phyloP scores from a whole-genome alignment of 805 yeast species.

The Nakazawaea peltata region DNA sequence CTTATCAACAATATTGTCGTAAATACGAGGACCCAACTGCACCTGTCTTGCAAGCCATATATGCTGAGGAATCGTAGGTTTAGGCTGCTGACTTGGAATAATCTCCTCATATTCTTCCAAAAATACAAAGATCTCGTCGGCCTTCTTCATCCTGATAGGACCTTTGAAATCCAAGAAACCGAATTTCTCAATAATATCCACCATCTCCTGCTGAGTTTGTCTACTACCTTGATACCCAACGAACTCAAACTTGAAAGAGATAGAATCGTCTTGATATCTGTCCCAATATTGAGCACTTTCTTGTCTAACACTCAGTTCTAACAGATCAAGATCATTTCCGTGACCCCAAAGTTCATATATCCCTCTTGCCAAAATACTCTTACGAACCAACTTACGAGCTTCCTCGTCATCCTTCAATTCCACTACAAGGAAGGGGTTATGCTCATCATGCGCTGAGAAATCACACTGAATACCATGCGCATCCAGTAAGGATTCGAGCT shows the following conservation, averaged over 20 bases:
- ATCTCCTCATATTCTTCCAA: conserved; percentile 65
- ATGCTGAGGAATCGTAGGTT: conserved; percentile 33
- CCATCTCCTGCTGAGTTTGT: conserved; percentile 38
- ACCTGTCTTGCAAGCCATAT: conserved; percentile 76
- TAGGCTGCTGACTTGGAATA: conserved; percentile 22
- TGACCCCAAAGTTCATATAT: conserved; percentile 83
- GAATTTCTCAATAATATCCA: conserved; percentile 65
- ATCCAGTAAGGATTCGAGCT: conserved; percentile 77
- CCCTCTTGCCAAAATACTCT: conserved; percentile 66
- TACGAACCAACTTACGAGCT: conserved; percentile 53
- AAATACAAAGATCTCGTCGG: conserved; percentile 63
- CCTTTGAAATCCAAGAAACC: conserved; percentile 67
- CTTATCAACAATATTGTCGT: conserved; percentile 57
- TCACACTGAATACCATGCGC: conserved; percentile 50
- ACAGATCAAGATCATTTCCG: conserved; percentile 44
- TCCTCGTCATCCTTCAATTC: conserved; percentile 56
- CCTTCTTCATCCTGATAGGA: conserved; percentile 65
- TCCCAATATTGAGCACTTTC: conserved; percentile 21
- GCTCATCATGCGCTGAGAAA: conserved; percentile 46
- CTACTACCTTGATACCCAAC: conserved; percentile 68
- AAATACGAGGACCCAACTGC: conserved; percentile 47
- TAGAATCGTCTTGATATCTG: conserved; percentile 24
- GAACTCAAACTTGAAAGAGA: conserved; percentile 75
- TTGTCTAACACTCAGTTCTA: conserved; percentile 44
- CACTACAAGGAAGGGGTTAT: conserved; percentile 65